Base-by-base conservation (phyloP, 805 yeast species). In the Candida pseudoglaebosa region DNA sequence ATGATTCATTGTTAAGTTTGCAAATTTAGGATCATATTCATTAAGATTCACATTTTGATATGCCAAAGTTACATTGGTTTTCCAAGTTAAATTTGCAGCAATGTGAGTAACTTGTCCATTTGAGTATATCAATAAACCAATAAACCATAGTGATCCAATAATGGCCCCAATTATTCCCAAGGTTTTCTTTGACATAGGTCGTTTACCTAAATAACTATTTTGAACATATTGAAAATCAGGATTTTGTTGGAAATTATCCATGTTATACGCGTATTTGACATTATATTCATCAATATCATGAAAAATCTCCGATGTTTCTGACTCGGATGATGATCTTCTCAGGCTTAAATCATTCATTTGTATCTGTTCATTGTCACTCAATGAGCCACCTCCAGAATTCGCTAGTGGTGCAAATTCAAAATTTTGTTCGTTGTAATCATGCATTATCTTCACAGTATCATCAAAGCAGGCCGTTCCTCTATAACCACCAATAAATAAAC, bases 41-140 rank as follows among this genome's bases (percentile, higher is more conserved):
- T 60, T 60, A 21, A 68, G 47, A 1, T 65, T 55, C n/a, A 62
- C 44, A 40, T 65, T 65, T 24, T 50, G 45, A 19, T 59, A 59
- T 28, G 52, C 49, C 20, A 57, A 41, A 16, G 36, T 43, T 4
- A 56, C 45, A 36, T 46, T 49, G 3, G 64, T 53, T 3, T 46
- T 42, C 46, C 49, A 40, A 1, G 57, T 46, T 8, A 56, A 53
- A 28, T 59, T 53, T 26, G 47, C 45, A 38, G 54, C 51, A 3
- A 42, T 28, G n/a, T 39, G 41, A 6, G 42, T 35, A 5, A 51
- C 52, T 28, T 51, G 37, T 8, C 49, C 46, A 26, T 47, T 45
- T 16, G 70, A 48, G 54, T 66, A 63, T 10, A 52, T 39, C 3
- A 62, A 24, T 1, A 62, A 19, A 1, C 55, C 61, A 2, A 44